These are phyloP conservation scores for Neoboletus subvelutipes DNA, from an alignment of 768 basidiomycete genomes.

Conservation along the genomic window DNA sequence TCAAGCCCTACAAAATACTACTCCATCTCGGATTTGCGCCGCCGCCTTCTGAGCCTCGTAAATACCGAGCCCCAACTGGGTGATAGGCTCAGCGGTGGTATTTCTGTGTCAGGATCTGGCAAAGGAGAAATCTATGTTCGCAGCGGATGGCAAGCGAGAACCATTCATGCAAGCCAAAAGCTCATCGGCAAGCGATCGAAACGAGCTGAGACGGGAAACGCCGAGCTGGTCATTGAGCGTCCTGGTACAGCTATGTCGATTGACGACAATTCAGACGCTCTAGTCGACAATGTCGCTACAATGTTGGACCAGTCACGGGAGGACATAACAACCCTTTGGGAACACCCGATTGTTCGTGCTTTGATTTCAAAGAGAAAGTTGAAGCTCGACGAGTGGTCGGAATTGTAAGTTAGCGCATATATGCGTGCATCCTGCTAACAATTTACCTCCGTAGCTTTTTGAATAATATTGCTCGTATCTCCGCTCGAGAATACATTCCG, in stretches of 20 bases:
- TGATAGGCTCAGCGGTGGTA: constrained; percentile 71
- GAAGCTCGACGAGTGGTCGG: constrained; percentile 84
- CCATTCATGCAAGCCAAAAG: constrained; percentile 50
- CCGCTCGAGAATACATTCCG: constrained; percentile 67
- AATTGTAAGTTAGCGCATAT: constrained; percentile 62
- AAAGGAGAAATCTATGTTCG: constrained; percentile 76
- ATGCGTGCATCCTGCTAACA: constrained; percentile 17
- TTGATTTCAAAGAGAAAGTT: constrained; percentile 67
- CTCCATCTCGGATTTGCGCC: constrained; percentile 53
- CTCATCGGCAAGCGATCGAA: constrained; percentile 30
- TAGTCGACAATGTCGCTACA: constrained; percentile 60
- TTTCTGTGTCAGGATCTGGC: constrained; percentile 72
- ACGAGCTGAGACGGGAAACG: constrained; percentile 24
- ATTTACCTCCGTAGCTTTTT: constrained; percentile 55
- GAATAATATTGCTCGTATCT: constrained; percentile 68
- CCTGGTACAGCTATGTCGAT: constrained; percentile 29
- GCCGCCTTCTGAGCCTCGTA: constrained; percentile 58
- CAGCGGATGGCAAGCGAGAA: constrained; percentile 77
- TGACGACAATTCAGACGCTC: constrained; percentile 44
- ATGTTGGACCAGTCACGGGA: constrained; percentile 58
- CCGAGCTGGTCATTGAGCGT: constrained; percentile 31
- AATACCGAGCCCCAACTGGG: constrained; percentile 63
- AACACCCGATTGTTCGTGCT: constrained; percentile 65
- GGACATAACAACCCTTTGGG: constrained; percentile 74
- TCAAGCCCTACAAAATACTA: constrained; percentile 23